Evolutionary conservation across 106 monocot species (phyloP), one percentile per base, ranked within the genome.

Genomic region (Phalaenopsis aphrodite): DNA sequence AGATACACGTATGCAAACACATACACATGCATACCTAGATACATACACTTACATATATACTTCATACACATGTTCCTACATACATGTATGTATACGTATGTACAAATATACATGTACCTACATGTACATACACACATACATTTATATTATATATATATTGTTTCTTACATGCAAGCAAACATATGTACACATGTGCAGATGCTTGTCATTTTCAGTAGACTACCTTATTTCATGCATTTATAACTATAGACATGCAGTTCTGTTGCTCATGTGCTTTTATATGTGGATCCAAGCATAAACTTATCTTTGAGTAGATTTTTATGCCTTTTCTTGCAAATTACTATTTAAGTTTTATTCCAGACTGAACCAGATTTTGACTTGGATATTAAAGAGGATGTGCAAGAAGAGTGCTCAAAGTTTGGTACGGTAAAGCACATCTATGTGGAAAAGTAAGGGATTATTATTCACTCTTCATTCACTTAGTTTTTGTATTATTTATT

Each of bases 291-390:
- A 14, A 37, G 69, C 74, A 42, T 74, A 18, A 8, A 71, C 14
- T 71, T 71, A 36, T 42, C n/a, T 42, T 74, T 43, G 6, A 19
- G 41, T 19, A 73, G 16, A 42, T 73, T 18, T 18, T 74, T 45
- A 0, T 74, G 74, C 19, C 74, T 42, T 41, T 43, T 14, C 1
- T 39, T 74, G 41, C 2, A 19, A 74, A 19, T 18, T 18, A 43
- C 14, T 17, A 3, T 45, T 9, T 5, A 14, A 43, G 41, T 42
- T 42, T 74, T 74, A 74, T 42, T 43, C 43, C 91, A 96, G 96
- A 90, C 91, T 47, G 93, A 96, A 82, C 91, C 96, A 43, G 96
- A 94, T 86, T 96, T 96, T 84, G 96, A 96, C 49, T 77, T 96
- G 48, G 96, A 96, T 80, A 96, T 96, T 57, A 91, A 89, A 79